These are phyloP conservation scores for Parasitella parasitica DNA, from an alignment of 371 early-diverging fungal genomes.

Conservation along the genomic window DNA sequence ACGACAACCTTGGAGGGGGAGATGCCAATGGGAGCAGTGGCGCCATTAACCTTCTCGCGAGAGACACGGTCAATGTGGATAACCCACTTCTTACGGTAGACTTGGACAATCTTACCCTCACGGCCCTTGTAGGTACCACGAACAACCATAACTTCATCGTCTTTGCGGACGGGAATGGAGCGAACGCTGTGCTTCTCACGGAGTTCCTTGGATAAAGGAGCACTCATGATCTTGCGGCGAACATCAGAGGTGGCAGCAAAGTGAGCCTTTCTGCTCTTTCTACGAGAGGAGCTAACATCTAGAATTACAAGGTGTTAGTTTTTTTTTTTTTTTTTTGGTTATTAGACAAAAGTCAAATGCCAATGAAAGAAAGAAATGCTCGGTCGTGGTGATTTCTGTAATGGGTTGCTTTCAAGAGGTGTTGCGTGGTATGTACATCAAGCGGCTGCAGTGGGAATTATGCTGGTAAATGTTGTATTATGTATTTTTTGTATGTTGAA, in stretches of 20 bases:
- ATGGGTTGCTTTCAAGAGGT: too few species aligned
- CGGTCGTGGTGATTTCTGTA: too few species aligned
- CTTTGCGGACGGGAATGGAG: slow-evolving; percentile 95
- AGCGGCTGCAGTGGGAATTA: too few species aligned
- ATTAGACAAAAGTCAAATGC: neutral
- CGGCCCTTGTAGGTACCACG: slow-evolving; percentile 96
- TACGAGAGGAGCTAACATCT: slow-evolving; percentile 92
- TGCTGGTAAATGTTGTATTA: too few species aligned
- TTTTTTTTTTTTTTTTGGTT: neutral
- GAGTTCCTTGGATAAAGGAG: slow-evolving; percentile 96
- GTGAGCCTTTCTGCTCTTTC: slow-evolving; percentile 98
- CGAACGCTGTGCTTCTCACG: slow-evolving; percentile 43
- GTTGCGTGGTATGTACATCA: too few species aligned
- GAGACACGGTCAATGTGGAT: slow-evolving; percentile 96
- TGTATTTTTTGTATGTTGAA: neutral
- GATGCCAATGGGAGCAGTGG: slow-evolving; percentile 89
- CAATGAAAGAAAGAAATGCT: neutral
- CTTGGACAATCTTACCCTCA: slow-evolving; percentile 93
- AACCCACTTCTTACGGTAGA: slow-evolving; percentile 97
- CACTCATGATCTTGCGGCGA: slow-evolving; percentile 95
- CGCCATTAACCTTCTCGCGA: slow-evolving; percentile 97
- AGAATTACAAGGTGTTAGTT: slow-evolving; percentile 2
- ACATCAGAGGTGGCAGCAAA: slow-evolving; percentile 94
- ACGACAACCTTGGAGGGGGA: slow-evolving; percentile 98
- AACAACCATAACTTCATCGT: slow-evolving; percentile 95